Conservation (phyloP, 441 rosid genomes). For the Lepidium campestre region DNA sequence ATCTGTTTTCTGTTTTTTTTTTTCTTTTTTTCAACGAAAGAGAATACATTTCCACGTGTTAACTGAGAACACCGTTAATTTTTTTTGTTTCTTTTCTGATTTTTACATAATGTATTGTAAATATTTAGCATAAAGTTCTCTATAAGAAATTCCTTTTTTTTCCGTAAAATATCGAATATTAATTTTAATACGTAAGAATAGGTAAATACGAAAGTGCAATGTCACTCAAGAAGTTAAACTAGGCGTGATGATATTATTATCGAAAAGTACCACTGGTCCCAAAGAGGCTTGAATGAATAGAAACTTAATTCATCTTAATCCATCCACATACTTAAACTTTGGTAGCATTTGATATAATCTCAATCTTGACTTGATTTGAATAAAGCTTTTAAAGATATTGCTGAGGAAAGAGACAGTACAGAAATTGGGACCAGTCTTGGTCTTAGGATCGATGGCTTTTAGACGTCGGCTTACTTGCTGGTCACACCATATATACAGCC, state of each 20-base stretch:
- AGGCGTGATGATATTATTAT: too few relatives aligned
- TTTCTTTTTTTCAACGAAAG: background rate
- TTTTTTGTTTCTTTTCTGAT: background rate
- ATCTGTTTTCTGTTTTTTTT: conserved; percentile 1
- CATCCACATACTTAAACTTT: too few relatives aligned
- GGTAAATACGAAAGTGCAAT: too few relatives aligned
- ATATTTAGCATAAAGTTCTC: too few relatives aligned
- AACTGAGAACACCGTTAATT: background rate
- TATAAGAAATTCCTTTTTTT: too few relatives aligned
- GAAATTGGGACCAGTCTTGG: conserved; percentile 24
- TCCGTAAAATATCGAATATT: too few relatives aligned
- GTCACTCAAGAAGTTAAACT: too few relatives aligned
- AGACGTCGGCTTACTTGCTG: conserved; percentile 23
- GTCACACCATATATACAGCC: conserved; percentile 17
- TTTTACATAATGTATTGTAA: too few relatives aligned
- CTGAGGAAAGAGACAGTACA: background rate
- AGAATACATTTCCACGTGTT: conserved; percentile 8
- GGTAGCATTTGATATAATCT: background rate
- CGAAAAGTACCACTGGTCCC: too few relatives aligned
- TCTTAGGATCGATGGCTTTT: conserved; percentile 7
- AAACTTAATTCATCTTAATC: too few relatives aligned
- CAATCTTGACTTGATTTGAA: background rate
- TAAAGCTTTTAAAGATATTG: background rate
- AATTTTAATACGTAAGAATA: too few relatives aligned
- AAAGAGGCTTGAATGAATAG: too few relatives aligned